A percentile compares a stretch with the other conserved stretches of the same genome.
These are phyloP conservation scores for Phialophora macrospora DNA, from an alignment of 2,329 filamentous ascomycete species.

Conservation along the genomic window DNA sequence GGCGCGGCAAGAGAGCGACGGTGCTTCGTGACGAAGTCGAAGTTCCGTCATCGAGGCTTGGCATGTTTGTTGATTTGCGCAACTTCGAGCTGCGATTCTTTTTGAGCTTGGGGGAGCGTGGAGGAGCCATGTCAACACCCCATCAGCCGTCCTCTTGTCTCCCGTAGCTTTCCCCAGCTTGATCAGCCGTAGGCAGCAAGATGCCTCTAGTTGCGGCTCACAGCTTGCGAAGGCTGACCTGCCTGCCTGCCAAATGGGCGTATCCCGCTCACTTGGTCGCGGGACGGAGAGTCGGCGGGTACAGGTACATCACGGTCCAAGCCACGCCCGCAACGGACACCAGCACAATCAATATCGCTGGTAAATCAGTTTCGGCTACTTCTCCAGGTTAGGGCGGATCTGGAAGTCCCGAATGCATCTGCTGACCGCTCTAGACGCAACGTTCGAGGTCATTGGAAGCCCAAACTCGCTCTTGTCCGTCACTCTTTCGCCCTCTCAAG, in stretches of 20 bases:
- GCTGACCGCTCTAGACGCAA: conserved; percentile 69
- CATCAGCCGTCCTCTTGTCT: background rate
- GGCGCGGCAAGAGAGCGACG: too few relatives aligned
- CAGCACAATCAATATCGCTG: conserved; percentile 43
- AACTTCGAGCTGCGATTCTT: conserved; percentile 1
- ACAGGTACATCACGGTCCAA: conserved; percentile 52
- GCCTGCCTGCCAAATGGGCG: conserved; percentile 35
- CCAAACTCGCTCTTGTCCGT: conserved; percentile 94
- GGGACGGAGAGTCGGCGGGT: conserved; percentile 37
- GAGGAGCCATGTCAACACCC: background rate
- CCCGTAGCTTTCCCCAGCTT: background rate
- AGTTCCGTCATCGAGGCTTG: background rate
- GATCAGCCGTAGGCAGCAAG: background rate
- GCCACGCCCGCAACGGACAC: conserved; percentile 49
- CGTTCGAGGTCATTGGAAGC: conserved; percentile 89
- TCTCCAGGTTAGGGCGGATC: conserved; percentile 47
- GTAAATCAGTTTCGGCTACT: conserved; percentile 48
- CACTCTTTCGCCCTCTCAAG: conserved; percentile 88
- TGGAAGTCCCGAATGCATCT: background rate
- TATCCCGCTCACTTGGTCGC: conserved; percentile 38
- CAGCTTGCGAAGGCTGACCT: conserved; percentile 31
- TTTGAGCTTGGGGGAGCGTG: background rate
- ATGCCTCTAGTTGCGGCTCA: conserved; percentile 37
- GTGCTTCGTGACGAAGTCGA: background rate
- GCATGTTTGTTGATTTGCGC: background rate